Conservation (phyloP, 306 rosid species). For the Fagus crenata region DNA sequence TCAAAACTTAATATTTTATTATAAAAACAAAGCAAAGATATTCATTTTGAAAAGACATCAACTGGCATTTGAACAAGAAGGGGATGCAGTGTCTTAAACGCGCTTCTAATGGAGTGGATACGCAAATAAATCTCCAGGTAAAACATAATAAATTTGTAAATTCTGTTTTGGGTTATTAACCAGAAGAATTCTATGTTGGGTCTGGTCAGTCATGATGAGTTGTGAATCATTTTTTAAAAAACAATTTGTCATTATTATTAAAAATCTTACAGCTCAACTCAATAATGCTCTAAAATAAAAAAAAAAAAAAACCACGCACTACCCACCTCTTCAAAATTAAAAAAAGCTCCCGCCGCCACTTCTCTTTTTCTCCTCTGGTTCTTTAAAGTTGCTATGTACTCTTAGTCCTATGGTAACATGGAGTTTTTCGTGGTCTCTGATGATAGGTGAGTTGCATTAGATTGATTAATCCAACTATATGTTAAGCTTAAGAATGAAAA, state of each 20-base stretch:
- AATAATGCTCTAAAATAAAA: background rate
- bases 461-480: too few species aligned
- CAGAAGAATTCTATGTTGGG: background rate
- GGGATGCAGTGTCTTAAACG: background rate
- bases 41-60: background rate
- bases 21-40: background rate
- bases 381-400: too few species aligned
- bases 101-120: background rate
- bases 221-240: background rate
- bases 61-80: background rate
- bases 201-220: background rate
- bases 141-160: background rate
- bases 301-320: background rate
- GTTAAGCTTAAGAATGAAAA: too few species aligned
- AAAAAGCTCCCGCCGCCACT: too few species aligned
- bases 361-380: too few species aligned
- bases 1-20: too few species aligned
- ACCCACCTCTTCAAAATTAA: background rate
- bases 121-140: background rate
- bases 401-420: too few species aligned
- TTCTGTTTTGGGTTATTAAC: too few species aligned
- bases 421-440: too few species aligned
- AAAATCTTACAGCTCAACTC: background rate
- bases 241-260: background rate
- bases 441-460: too few species aligned